Conservation (phyloP, 345 rosid genomes). For the Lepidium aucheri region DNA sequence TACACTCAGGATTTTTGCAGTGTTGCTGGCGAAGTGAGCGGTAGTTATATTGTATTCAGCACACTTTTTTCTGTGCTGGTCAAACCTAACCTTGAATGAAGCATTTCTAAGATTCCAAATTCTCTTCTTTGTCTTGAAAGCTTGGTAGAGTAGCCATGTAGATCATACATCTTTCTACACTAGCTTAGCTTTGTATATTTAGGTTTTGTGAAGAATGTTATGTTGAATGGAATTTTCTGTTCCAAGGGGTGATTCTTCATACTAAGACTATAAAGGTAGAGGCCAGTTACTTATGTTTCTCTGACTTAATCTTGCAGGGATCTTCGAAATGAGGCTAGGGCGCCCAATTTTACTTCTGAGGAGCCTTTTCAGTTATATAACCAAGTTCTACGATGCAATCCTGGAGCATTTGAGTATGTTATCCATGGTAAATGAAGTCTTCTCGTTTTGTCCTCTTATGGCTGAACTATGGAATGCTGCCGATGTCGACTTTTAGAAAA, state of each 20-base stretch:
- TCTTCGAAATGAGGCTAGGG: conserved; percentile 46
- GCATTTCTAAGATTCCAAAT: background rate
- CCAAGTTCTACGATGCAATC: conserved; percentile 57
- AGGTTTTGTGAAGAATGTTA: background rate
- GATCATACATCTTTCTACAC: background rate
- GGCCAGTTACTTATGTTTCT: background rate
- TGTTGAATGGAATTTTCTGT: background rate
- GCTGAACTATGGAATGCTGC: background rate
- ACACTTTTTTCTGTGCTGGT: background rate
- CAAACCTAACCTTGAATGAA: background rate
- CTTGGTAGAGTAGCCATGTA: background rate
- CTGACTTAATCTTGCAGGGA: conserved; percentile 39
- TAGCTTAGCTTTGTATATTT: background rate
- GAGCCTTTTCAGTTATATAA: conserved; percentile 53
- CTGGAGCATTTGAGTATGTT: conserved; percentile 79
- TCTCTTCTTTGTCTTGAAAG: background rate
- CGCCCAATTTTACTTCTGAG: conserved; percentile 21
- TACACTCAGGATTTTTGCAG: background rate
- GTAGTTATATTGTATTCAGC: too few species aligned
- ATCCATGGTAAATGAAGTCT: conserved; percentile 63
- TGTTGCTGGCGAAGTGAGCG: too few species aligned
- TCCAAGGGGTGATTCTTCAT: background rate
- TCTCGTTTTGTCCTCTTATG: conserved; percentile 16
- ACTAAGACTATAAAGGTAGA: background rate
- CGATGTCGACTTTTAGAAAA: background rate